Base-by-base conservation (phyloP, 2,329 filamentous ascomycete species). In the Neophaeococcomyces mojaviensis region DNA sequence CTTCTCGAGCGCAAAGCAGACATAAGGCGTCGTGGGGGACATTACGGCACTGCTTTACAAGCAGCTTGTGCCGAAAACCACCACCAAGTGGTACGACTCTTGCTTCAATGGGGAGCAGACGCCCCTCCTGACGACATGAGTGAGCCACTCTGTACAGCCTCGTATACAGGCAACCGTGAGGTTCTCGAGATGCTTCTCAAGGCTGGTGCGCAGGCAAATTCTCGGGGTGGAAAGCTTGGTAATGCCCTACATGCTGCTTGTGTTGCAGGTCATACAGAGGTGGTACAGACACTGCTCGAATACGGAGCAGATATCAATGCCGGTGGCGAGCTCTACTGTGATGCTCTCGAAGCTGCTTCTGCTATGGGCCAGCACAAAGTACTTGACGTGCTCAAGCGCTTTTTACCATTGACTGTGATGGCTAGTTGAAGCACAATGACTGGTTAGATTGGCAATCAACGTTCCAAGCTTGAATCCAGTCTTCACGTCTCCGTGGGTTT, bases 161-260 rank as follows among this genome's bases (percentile, higher is more conserved):
- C 37, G 8, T 20, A 34, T 26, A 26, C 13, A 20, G 44, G 44
- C 15, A 34, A 47, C 20, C n/a, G 38, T 8, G 37, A 36, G 20
- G 38, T 42, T 16, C 20, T 47, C 16, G 12, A 41, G 22, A 42
- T 46, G 20, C 37, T 46, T 22, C 38, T 40, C 18, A 30, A 22
- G 19, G 24, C 18, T 22, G 38, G 38, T 30, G 38, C 38, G 18
- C 19, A 20, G 22, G 39, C 28, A n/a, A 30, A 41, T 41, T 12
- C 39, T 41, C 39, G 28, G 28, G 43, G 43, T 5, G 36, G 8
- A n/a, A 32, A 22, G 19, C 31, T 40, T 22, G 34, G 36, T 16
- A 46, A 39, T 30, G 36, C 43, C 10, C 35, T 46, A 40, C 43
- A 30, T 6, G 36, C 36, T 32, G 43, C 43, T 26, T 46, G 31